Evolutionary conservation across 2,329 filamentous ascomycete species (phyloP).

Genomic region (Ophiostoma novo-ulmi): DNA sequence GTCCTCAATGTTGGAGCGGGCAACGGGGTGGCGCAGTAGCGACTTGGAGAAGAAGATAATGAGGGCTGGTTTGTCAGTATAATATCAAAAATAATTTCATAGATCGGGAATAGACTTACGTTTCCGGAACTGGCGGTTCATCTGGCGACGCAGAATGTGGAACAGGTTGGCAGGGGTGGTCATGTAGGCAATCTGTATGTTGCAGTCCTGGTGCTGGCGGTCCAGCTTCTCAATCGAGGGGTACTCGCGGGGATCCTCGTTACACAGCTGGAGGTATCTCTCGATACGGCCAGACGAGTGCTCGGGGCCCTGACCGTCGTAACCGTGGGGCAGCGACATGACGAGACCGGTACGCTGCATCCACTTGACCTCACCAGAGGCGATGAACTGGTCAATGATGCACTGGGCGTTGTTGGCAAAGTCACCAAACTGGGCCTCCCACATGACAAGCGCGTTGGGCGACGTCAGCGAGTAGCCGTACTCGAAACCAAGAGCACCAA

Average conservation of each 20-base stretch:
- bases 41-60: conserved; percentile 98
- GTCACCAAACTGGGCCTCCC: conserved; percentile 99
- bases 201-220: conserved; percentile 98
- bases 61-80: conserved; percentile 55
- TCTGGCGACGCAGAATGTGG: conserved; percentile 92
- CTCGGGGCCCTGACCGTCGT: conserved; percentile 96
- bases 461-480: conserved; percentile 98
- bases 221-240: conserved; percentile 82
- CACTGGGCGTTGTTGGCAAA: conserved; percentile 99
- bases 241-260: conserved; percentile 94
- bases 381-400: conserved; percentile 98
- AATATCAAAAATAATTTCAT: not conserved
- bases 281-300: conserved; percentile 97
- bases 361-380: conserved; percentile 97
- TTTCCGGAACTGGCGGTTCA: conserved; percentile 99
- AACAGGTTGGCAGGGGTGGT: conserved; percentile 95
- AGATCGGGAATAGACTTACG: conserved; percentile 55
- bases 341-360: conserved; percentile 95
- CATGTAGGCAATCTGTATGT: conserved; percentile 98
- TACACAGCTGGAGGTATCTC: conserved; percentile 93
- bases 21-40: conserved; percentile 86
- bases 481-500: conserved; percentile 82
- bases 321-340: conserved; percentile 93
- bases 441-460: conserved; percentile 95
- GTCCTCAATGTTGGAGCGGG: conserved; percentile 83